A percentile compares a stretch with the other conserved stretches of the same genome.
Evolutionary conservation across 768 basidiomycete genomes (phyloP).

Genomic region (Exidia glandulosa): DNA sequence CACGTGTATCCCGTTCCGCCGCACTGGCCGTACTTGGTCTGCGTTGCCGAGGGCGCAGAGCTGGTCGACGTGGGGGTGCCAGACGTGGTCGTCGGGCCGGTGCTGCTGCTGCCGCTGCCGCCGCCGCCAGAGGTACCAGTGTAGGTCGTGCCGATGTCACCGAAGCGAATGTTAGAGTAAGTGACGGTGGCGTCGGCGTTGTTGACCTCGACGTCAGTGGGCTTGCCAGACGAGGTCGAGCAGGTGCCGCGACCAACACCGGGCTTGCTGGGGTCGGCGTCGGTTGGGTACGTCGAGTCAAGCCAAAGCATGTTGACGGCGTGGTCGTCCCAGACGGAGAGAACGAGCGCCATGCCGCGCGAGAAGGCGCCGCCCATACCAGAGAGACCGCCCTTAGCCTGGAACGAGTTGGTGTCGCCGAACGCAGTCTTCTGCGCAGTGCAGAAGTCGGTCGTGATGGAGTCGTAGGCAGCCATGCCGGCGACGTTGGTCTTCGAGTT

Average conservation of each 20-base stretch:
- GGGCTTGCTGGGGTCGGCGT: slow-evolving; percentile 18
- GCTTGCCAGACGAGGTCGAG: slow-evolving; percentile 35
- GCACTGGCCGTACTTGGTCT: not conserved
- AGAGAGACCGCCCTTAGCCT: slow-evolving; percentile 29
- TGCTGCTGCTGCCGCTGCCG: not conserved
- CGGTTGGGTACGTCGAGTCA: slow-evolving; percentile 37
- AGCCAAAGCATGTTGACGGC: slow-evolving; percentile 47
- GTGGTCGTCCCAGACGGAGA: slow-evolving; percentile 46
- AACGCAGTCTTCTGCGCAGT: slow-evolving; percentile 32
- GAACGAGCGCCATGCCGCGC: slow-evolving; percentile 37
- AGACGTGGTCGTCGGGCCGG: not conserved
- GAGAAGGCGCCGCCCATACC: slow-evolving; percentile 24
- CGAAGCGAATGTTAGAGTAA: slow-evolving; percentile 47
- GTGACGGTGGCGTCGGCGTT: slow-evolving; percentile 32
- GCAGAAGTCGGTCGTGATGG: slow-evolving; percentile 41
- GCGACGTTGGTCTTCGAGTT: slow-evolving; percentile 39
- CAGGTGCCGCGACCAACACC: slow-evolving; percentile 42
- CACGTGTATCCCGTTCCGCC: not conserved
- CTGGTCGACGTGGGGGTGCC: not conserved
- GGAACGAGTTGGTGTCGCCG: slow-evolving; percentile 34
- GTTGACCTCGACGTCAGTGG: slow-evolving; percentile 31
- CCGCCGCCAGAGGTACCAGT: slow-evolving; percentile 1
- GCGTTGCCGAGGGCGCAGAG: not conserved
- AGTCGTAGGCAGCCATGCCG: slow-evolving; percentile 30
- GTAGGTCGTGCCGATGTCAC: slow-evolving; percentile 38